Conservation (phyloP, 2,329 filamentous ascomycete genomes). For the Fusarium brevicatenulatum region DNA sequence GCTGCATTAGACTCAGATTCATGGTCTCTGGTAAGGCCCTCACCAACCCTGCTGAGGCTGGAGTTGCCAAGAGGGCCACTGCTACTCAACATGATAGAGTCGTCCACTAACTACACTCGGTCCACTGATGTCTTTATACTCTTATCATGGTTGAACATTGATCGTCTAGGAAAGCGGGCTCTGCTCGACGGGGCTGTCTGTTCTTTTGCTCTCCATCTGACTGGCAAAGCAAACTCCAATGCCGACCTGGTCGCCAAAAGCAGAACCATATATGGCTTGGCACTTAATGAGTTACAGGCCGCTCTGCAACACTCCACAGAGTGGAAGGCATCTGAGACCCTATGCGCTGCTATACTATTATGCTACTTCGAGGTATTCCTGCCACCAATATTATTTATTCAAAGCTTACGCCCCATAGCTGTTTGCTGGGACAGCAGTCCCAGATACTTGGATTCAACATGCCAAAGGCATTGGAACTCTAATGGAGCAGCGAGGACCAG, state of each 20-base stretch:
- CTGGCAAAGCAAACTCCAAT: conserved; percentile 50
- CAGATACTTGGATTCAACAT: conserved; percentile 53
- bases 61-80: conserved; percentile 45
- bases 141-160: conserved; percentile 43
- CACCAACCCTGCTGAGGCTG: conserved; percentile 23
- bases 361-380: conserved; percentile 52
- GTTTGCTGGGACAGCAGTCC: conserved; percentile 53
- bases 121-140: conserved; percentile 41
- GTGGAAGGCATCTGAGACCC: conserved; percentile 55
- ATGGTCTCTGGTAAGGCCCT: conserved; percentile 12
- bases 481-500: conserved; percentile 53
- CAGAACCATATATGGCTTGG: conserved; percentile 52
- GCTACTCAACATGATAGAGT: conserved; percentile 47
- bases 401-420: conserved; percentile 44
- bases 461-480: conserved; percentile 52
- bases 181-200: conserved; percentile 53
- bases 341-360: conserved; percentile 54
- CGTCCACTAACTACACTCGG: conserved; percentile 24
- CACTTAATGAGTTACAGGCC: conserved; percentile 49
- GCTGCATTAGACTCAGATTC: not conserved
- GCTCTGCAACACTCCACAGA: conserved; percentile 51
- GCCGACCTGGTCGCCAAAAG: conserved; percentile 48
- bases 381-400: not conserved
- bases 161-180: conserved; percentile 48
- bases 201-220: conserved; percentile 51